Conservation (phyloP, 176 grass and related monocot species). For the Musa acuminata region DNA sequence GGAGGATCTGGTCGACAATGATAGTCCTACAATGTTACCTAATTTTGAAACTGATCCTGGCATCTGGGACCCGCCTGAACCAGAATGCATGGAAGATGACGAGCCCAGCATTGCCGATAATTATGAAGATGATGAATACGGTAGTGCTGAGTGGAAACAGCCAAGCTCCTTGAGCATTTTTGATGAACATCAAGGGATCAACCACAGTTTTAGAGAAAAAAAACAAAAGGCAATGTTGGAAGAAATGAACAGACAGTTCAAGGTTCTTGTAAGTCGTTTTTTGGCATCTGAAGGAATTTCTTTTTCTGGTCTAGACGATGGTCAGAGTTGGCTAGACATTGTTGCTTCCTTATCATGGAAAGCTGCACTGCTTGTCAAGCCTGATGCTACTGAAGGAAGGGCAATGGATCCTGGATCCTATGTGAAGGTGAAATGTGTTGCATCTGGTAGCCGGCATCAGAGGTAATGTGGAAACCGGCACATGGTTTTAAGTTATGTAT, state of each 20-base stretch:
- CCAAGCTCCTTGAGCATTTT: slow-evolving; percentile 43
- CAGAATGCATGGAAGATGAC: slow-evolving; percentile 53
- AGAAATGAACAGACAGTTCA: slow-evolving; percentile 93
- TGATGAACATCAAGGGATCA: slow-evolving; percentile 27
- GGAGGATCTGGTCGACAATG: slow-evolving; percentile 34
- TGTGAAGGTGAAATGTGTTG: slow-evolving; percentile 93
- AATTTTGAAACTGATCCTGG: slow-evolving; percentile 41
- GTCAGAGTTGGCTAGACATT: slow-evolving; percentile 69
- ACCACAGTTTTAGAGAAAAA: slow-evolving; percentile 30
- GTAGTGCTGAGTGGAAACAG: slow-evolving; percentile 59
- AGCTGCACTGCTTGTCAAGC: slow-evolving; percentile 76
- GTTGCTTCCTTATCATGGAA: slow-evolving; percentile 79
- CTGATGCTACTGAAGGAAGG: slow-evolving; percentile 72
- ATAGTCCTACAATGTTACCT: slow-evolving; percentile 22
- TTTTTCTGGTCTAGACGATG: slow-evolving; percentile 29
- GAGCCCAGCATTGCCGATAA: slow-evolving; percentile 27
- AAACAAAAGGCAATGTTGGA: slow-evolving; percentile 76
- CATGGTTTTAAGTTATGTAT: not conserved
- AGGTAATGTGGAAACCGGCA: slow-evolving; percentile 33
- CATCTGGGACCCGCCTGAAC: slow-evolving; percentile 72
- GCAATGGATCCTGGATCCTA: slow-evolving; percentile 96
- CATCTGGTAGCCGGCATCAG: slow-evolving; percentile 60
- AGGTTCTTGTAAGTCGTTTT: slow-evolving; percentile 79
- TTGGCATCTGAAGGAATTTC: slow-evolving; percentile 60
- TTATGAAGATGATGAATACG: slow-evolving; percentile 42